Conservation (phyloP, 306 rosid species). For the Cyamopsis tetragonoloba region DNA sequence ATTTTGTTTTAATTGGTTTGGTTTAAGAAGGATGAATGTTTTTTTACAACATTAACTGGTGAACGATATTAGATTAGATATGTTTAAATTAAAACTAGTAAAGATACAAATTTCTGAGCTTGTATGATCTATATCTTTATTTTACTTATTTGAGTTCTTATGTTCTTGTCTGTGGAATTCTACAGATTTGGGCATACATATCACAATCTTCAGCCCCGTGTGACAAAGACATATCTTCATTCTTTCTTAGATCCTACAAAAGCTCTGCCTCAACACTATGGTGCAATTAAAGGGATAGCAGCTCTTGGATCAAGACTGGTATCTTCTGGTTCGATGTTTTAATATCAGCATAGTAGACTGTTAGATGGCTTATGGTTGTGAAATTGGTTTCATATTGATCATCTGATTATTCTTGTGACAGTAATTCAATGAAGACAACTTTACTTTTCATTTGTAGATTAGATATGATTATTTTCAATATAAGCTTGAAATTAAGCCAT, state of each 20-base stretch:
- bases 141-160: neutral
- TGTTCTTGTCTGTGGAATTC: constrained; percentile 15
- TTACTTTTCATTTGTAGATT: neutral
- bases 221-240: constrained; percentile 80
- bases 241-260: constrained; percentile 86
- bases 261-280: constrained; percentile 84
- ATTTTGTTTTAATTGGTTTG: neutral
- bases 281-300: constrained; percentile 87
- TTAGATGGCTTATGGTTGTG: constrained; percentile 11
- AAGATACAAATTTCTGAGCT: constrained; percentile 1
- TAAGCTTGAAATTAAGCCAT: neutral
- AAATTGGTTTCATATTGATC: neutral
- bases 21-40: neutral
- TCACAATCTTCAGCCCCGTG: constrained; percentile 82
- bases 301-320: constrained; percentile 85
- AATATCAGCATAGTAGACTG: neutral
- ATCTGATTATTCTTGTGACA: neutral
- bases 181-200: constrained; percentile 85
- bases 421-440: constrained; percentile 15
- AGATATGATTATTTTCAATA: neutral
- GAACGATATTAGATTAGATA: neutral
- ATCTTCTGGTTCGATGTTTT: constrained; percentile 31
- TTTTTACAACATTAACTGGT: neutral
- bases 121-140: neutral
- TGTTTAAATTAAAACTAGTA: neutral